These are phyloP conservation scores for Beta vulgaris DNA, from an alignment of 148 eudicot genomes.

Conservation along the genomic window DNA sequence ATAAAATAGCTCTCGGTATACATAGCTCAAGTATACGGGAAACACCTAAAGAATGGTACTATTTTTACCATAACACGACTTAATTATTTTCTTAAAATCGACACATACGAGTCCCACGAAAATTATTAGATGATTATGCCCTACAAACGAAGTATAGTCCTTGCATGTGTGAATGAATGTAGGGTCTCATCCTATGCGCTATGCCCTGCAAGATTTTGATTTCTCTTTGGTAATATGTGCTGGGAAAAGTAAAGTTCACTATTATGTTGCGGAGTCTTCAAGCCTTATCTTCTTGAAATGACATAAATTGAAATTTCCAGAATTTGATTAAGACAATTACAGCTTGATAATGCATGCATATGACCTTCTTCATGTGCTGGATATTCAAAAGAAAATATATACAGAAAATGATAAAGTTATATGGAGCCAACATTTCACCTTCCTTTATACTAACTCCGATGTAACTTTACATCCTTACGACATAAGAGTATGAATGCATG, in stretches of 20 bases:
- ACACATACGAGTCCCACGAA: too few species aligned
- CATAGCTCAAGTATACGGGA: too few species aligned
- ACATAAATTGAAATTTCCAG: not conserved
- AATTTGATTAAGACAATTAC: slow-evolving; percentile 11
- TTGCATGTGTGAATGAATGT: slow-evolving; percentile 9
- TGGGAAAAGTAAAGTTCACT: not conserved
- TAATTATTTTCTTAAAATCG: too few species aligned
- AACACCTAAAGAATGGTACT: too few species aligned
- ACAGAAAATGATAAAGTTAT: too few species aligned
- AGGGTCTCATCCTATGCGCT: slow-evolving; percentile 10
- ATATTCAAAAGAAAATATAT: too few species aligned
- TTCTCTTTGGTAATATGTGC: not conserved
- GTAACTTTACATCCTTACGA: too few species aligned
- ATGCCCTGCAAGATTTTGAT: not conserved
- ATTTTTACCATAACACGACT: too few species aligned
- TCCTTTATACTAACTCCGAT: too few species aligned
- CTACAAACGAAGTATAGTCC: slow-evolving; percentile 12
- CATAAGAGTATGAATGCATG: too few species aligned
- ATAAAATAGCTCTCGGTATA: too few species aligned
- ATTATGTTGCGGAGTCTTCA: slow-evolving; percentile 15
- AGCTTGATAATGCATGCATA: slow-evolving; percentile 7
- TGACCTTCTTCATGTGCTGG: not conserved
- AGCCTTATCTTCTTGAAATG: slow-evolving; percentile 26
- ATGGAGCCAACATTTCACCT: slow-evolving; percentile 1
- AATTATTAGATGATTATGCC: not conserved